Conservation (phyloP, 805 yeast genomes). For the Suhomyces emberorum region DNA sequence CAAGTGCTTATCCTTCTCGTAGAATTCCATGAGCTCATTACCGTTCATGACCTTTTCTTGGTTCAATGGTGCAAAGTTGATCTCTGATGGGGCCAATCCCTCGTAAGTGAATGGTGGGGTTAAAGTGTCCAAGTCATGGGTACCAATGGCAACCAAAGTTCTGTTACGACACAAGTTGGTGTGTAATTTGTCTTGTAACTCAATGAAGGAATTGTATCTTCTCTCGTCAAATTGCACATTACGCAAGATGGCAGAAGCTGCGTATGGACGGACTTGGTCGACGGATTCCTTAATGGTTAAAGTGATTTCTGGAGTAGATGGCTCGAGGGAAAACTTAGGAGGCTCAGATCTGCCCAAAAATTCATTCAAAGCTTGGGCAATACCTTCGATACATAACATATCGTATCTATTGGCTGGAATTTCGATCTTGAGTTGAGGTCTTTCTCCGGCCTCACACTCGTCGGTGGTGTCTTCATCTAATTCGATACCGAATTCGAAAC, state of each 20-base stretch:
- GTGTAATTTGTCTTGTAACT: conserved; percentile 94
- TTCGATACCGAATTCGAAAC: conserved; percentile 97
- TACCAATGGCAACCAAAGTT: conserved; percentile 96
- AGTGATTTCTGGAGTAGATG: conserved; percentile 56
- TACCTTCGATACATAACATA: conserved; percentile 96
- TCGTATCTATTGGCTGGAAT: conserved; percentile 98
- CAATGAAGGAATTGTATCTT: conserved; percentile 89
- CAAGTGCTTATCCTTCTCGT: conserved; percentile 84
- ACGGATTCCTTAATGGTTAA: conserved; percentile 78
- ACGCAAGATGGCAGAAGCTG: conserved; percentile 92
- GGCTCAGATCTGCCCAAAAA: conserved; percentile 67
- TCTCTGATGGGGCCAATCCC: conserved; percentile 73
- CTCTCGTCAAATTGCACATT: conserved; percentile 78
- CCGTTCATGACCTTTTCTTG: conserved; percentile 72
- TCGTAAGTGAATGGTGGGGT: conserved; percentile 83
- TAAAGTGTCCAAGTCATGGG: conserved; percentile 86
- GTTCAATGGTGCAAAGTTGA: conserved; percentile 73
- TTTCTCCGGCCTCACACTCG: conserved; percentile 65
- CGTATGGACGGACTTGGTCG: conserved; percentile 78
- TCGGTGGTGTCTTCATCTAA: conserved; percentile 96
- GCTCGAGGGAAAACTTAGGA: conserved; percentile 65
- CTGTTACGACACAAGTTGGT: conserved; percentile 95
- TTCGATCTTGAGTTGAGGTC: conserved; percentile 96
- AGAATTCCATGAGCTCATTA: conserved; percentile 77
- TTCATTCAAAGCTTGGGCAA: conserved; percentile 90